These are phyloP conservation scores for Colletotrichum sidae DNA, from an alignment of 2,329 filamentous ascomycete species.

Conservation along the genomic window DNA sequence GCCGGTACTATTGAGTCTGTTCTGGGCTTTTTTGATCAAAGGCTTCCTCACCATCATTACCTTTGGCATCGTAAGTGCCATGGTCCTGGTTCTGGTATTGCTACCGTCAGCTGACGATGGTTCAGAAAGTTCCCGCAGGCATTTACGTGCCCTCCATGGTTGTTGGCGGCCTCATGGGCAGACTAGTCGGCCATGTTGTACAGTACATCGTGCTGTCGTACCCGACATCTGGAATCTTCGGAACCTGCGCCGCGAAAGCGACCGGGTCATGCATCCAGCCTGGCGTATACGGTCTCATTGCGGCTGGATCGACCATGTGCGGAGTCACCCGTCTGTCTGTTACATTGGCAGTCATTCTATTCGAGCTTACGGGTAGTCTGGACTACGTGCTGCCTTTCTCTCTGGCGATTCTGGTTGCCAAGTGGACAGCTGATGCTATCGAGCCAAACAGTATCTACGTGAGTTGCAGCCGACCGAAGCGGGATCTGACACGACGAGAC, in stretches of 20 bases:
- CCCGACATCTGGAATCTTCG: conserved; percentile 79
- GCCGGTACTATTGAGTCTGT: conserved; percentile 76
- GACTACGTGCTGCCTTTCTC: conserved; percentile 97
- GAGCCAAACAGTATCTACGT: conserved; percentile 95
- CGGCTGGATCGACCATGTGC: conserved; percentile 97
- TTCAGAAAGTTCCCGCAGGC: conserved; percentile 87
- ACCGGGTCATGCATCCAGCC: conserved; percentile 91
- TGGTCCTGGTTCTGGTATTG: neutral
- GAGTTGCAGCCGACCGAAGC: conserved; percentile 45
- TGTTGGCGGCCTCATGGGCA: conserved; percentile 90
- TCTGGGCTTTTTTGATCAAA: conserved; percentile 88
- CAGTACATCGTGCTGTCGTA: conserved; percentile 84
- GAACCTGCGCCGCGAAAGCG: conserved; percentile 75
- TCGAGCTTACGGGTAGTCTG: conserved; percentile 93
- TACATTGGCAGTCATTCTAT: conserved; percentile 93
- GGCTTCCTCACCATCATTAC: conserved; percentile 88
- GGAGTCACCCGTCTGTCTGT: conserved; percentile 94
- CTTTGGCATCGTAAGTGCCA: conserved; percentile 79
- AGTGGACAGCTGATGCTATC: conserved; percentile 96
- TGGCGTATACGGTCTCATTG: conserved; percentile 95
- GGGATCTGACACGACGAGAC: conserved; percentile 39
- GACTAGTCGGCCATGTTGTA: conserved; percentile 85
- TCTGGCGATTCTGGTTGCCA: conserved; percentile 90
- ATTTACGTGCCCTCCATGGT: conserved; percentile 99
- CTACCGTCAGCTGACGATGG: conserved; percentile 35